Percentiles rank a stretch among this genome's conserved stretches.
These are phyloP conservation scores for Circinella umbellata DNA, from an alignment of 371 early-diverging fungal genomes.

Conservation along the genomic window DNA sequence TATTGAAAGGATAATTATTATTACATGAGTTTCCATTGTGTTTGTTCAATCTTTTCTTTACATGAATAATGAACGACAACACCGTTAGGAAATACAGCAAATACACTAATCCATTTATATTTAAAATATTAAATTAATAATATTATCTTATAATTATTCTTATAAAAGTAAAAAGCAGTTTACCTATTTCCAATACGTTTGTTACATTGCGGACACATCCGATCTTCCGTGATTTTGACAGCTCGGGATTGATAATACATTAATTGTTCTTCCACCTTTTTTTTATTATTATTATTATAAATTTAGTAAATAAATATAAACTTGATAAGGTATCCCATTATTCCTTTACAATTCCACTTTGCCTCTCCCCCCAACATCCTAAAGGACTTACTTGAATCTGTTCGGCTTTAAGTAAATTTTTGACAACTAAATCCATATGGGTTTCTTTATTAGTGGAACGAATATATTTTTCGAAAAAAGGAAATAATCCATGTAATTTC, in stretches of 20 bases:
- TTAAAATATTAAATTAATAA: not conserved
- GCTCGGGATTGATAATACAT: slow-evolving; percentile 66
- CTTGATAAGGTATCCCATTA: too few relatives aligned
- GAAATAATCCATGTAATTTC: slow-evolving; percentile 58
- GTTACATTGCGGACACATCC: slow-evolving; percentile 83
- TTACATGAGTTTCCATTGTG: slow-evolving; percentile 49
- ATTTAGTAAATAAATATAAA: slow-evolving; percentile 5
- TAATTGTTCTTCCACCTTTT: slow-evolving; percentile 72
- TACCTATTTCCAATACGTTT: slow-evolving; percentile 82
- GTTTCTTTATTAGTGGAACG: slow-evolving; percentile 67
- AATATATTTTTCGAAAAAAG: slow-evolving; percentile 73
- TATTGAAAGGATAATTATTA: not conserved
- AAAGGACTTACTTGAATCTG: slow-evolving; percentile 67
- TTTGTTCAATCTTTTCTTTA: slow-evolving; percentile 65
- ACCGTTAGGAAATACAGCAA: slow-evolving; percentile 78
- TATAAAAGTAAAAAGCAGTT: not conserved
- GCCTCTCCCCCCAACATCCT: too few relatives aligned
- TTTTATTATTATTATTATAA: not conserved
- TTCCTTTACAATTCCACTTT: too few relatives aligned
- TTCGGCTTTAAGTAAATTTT: slow-evolving; percentile 74
- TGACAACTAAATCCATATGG: slow-evolving; percentile 71
- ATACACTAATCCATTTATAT: slow-evolving; percentile 67
- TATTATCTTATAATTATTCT: not conserved
- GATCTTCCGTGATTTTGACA: slow-evolving; percentile 77
- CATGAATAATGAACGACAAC: slow-evolving; percentile 82